A percentile compares a stretch with the other conserved stretches of the same genome.
These are phyloP conservation scores for Pleodorina starrii DNA, from an alignment of 139 green algal species.

Conservation along the genomic window DNA sequence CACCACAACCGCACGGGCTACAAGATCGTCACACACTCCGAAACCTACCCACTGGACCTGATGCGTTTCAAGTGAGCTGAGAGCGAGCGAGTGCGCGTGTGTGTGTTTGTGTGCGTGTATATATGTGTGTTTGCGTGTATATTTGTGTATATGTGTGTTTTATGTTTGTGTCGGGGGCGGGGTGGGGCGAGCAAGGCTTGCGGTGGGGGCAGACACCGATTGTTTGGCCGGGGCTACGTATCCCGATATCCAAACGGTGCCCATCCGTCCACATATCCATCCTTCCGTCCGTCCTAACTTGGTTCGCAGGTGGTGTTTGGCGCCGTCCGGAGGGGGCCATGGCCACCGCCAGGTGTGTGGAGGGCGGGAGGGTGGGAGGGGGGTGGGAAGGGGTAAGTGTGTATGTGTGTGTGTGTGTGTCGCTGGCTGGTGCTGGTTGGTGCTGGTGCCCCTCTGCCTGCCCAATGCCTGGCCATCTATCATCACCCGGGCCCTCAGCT, in stretches of 20 bases:
- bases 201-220: too few species aligned
- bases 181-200: too few species aligned
- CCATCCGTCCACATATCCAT: too few species aligned
- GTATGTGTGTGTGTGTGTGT: neutral
- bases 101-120: neutral
- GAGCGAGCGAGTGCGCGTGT: neutral
- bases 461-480: too few species aligned
- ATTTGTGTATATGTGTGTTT: neutral
- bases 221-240: too few species aligned
- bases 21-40: neutral
- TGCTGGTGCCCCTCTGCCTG: too few species aligned
- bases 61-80: slow-evolving; percentile 10
- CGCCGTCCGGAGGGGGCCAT: slow-evolving; percentile 59
- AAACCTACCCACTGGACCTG: neutral
- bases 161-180: too few species aligned
- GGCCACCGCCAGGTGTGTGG: slow-evolving; percentile 62
- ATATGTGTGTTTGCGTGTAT: neutral
- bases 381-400: neutral
- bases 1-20: slow-evolving; percentile 10
- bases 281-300: too few species aligned
- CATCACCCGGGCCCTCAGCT: too few species aligned
- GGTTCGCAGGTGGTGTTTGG: slow-evolving; percentile 53
- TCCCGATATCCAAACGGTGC: too few species aligned
- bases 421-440: neutral
- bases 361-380: too few species aligned